Evolutionary conservation across 2,329 filamentous ascomycete genomes (phyloP).

Genomic region (Penicillium sp.): DNA sequence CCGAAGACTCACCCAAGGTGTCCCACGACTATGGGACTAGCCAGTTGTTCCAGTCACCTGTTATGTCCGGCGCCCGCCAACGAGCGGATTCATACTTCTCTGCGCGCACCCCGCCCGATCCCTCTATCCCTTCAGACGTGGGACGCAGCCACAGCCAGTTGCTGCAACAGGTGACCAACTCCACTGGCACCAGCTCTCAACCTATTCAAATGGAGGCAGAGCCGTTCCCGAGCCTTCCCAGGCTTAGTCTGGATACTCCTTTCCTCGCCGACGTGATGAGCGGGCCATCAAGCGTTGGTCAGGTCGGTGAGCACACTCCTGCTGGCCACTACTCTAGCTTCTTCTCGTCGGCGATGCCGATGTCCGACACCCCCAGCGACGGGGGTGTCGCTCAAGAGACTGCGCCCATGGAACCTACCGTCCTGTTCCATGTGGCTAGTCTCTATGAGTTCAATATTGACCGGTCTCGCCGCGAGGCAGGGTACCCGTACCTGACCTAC

Average conservation of each 20-base stretch:
- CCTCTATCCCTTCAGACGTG: conserved; percentile 54
- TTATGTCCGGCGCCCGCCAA: conserved; percentile 42
- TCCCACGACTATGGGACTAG: conserved; percentile 64
- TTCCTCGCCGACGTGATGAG: conserved; percentile 40
- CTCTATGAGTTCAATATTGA: conserved; percentile 97
- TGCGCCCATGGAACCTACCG: conserved; percentile 47
- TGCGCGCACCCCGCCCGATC: conserved; percentile 48
- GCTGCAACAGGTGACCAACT: conserved; percentile 46
- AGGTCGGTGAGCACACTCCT: conserved; percentile 26
- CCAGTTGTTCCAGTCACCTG: conserved; percentile 59
- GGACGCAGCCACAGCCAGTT: conserved; percentile 49
- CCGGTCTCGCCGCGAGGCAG: conserved; percentile 82
- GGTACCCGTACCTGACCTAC: conserved; percentile 94
- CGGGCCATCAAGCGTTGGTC: conserved; percentile 20
- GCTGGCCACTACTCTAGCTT: conserved; percentile 64
- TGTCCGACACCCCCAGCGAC: conserved; percentile 57
- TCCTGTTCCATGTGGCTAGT: conserved; percentile 87
- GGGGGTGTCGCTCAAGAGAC: conserved; percentile 29
- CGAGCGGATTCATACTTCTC: conserved; percentile 55
- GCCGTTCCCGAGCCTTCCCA: conserved; percentile 38
- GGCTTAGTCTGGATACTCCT: conserved; percentile 44
- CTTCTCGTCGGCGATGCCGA: conserved; percentile 81
- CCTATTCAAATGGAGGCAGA: conserved; percentile 15
- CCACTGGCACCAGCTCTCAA: conserved; percentile 27
- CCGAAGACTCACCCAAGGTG: conserved; percentile 58